A percentile compares a stretch with the other conserved stretches of the same genome.
These are phyloP conservation scores for Verticillium nubilum DNA, from an alignment of 2,329 filamentous ascomycete genomes.

Conservation along the genomic window DNA sequence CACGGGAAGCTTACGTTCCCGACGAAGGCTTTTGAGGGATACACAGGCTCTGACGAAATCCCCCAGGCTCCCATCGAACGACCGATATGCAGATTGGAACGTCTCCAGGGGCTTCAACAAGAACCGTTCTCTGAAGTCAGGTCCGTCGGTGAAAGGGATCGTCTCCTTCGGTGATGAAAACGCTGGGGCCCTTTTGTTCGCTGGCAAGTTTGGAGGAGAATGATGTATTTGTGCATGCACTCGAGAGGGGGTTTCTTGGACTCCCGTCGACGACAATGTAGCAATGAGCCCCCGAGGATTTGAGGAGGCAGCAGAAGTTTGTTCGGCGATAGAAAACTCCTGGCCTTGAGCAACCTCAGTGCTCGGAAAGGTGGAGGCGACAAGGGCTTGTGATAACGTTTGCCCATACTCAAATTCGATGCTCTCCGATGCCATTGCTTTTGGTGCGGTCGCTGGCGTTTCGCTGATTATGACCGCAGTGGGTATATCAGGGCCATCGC, in stretches of 20 bases:
- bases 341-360: background rate
- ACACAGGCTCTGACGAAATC: conserved; percentile 41
- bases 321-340: background rate
- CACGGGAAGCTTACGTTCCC: conserved; percentile 27
- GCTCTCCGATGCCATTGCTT: background rate
- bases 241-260: background rate
- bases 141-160: background rate
- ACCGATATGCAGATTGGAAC: conserved; percentile 38
- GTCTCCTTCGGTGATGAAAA: background rate
- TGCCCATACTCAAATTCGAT: background rate
- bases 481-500: conserved; percentile 4
- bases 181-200: background rate
- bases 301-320: background rate
- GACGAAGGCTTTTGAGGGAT: conserved; percentile 32
- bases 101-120: conserved; percentile 24
- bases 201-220: background rate
- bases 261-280: background rate
- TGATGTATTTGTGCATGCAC: background rate
- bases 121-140: background rate
- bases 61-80: conserved; percentile 29
- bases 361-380: background rate
- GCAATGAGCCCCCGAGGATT: too few species aligned
- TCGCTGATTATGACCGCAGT: background rate
- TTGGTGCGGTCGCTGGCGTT: background rate
- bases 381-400: background rate